Conservation (phyloP, 208 protist genomes). For the Crithidia expoeki region DNA sequence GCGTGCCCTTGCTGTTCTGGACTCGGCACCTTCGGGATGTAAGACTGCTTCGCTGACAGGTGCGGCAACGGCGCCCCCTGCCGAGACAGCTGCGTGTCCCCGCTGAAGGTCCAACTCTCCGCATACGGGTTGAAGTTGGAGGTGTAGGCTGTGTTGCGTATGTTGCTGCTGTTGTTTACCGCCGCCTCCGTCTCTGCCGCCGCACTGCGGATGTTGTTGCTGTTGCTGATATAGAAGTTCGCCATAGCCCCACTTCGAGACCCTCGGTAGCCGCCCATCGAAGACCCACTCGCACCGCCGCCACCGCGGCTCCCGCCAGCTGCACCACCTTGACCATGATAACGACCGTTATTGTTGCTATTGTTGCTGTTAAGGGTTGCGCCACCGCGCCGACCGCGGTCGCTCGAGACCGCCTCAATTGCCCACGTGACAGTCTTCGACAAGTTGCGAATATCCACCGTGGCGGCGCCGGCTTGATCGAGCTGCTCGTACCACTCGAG, state of each 20-base stretch:
- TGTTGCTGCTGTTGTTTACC: constrained; percentile 14
- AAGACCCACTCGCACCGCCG: background rate
- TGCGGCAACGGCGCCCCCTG: background rate
- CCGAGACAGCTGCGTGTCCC: constrained; percentile 9
- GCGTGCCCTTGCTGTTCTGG: constrained; percentile 5
- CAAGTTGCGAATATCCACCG: constrained; percentile 33
- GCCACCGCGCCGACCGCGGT: constrained; percentile 16
- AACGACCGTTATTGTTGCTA: constrained; percentile 16
- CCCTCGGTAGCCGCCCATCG: constrained; percentile 23
- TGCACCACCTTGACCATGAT: constrained; percentile 4
- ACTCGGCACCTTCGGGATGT: constrained; percentile 1
- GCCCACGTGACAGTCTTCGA: constrained; percentile 27
- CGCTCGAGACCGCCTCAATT: constrained; percentile 29
- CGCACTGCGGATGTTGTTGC: constrained; percentile 3
- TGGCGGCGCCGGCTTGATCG: constrained; percentile 29
- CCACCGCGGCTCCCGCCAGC: constrained; percentile 18
- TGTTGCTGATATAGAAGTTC: constrained; percentile 1
- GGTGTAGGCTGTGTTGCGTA: constrained; percentile 12
- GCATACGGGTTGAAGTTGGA: constrained; percentile 40
- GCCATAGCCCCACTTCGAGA: constrained; percentile 5
- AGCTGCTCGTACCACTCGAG: constrained; percentile 37
- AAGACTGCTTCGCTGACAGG: constrained; percentile 5
- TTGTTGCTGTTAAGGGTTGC: constrained; percentile 8
- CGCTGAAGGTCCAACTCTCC: constrained; percentile 31
- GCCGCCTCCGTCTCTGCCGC: constrained; percentile 11